Base-by-base conservation (phyloP, 1,284 basidiomycete genomes). In the Ceratobasidium theobromae region DNA sequence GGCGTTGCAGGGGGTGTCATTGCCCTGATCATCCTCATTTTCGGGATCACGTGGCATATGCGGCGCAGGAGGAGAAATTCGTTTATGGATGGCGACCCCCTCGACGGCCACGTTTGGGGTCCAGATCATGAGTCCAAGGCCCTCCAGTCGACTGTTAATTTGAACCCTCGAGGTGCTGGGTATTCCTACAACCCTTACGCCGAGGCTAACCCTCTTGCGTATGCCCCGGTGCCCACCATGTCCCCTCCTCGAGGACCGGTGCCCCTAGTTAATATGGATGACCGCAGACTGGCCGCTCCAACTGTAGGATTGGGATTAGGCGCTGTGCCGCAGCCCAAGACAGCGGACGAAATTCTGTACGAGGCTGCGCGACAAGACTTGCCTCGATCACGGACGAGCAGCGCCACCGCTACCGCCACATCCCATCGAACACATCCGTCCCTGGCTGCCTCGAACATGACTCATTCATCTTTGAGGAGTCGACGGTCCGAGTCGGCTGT, bases 311-410 rank as follows among this genome's bases (percentile, higher is more conserved):
- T 35, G 9, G 25, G 16, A 25, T 48, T 33, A 6, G 8, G 1
- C 21, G 9, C 21, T 65, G 11, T 25, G 11, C 3, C 48, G 60
- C 27, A 30, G n/a, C n/a, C 38, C 3, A 65, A 65, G 51, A 65
- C 60, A 12, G 60, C 60, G 35, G 60, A 65, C 27, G 49, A 65
- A 41, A 65, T 65, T 21, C 28, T 65, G 38, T 65, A 65, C 49
- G 60, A 65, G 49, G 60, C 60, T 27, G 60, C 60, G 49, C 60
- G 60, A 9, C 23, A 53, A 40, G 60, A 27, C 21, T 33, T 53
- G 27, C 60, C 60, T 9, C 48, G 30, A 12, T 53, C 49, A 1
- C 60, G 60, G 18, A 21, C 60, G 38, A 41, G 48, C 23, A 65
- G 60, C 49, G 49, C 28, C n/a, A 53, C 60, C 4, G 55, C 55